phyloP scores from a whole-genome alignment of 768 basidiomycete genomes.

The Boletus coccyginus region DNA sequence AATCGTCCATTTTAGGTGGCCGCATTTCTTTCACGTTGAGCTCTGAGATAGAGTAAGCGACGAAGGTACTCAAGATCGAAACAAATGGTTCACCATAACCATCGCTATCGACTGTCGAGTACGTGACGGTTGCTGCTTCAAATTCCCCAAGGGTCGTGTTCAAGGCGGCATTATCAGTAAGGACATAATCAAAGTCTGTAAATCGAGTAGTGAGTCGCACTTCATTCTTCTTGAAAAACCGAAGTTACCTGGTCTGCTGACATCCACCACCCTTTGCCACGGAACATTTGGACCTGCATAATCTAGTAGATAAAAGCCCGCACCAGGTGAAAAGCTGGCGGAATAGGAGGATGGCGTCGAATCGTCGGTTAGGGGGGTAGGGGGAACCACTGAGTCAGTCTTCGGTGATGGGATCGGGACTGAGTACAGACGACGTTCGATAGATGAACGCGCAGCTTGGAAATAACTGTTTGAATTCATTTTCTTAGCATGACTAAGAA shows the following conservation, averaged over 20 bases:
- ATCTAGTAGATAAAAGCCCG: conserved; percentile 77
- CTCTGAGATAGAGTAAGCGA: conserved; percentile 45
- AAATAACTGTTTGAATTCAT: conserved; percentile 66
- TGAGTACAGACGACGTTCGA: conserved; percentile 81
- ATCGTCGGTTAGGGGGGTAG: conserved; percentile 52
- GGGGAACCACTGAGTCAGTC: conserved; percentile 33
- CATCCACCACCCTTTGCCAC: conserved; percentile 77
- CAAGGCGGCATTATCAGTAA: conserved; percentile 71
- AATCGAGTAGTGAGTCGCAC: not conserved
- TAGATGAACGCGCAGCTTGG: conserved; percentile 79
- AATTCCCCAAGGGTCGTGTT: conserved; percentile 63
- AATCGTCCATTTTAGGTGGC: conserved; percentile 90
- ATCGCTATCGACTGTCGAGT: conserved; percentile 74
- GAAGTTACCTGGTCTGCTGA: conserved; percentile 43
- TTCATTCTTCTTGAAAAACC: not conserved
- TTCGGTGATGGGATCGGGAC: conserved; percentile 60
- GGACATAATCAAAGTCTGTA: conserved; percentile 57
- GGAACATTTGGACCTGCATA: conserved; percentile 84
- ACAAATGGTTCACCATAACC: conserved; percentile 59
- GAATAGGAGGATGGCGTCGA: conserved; percentile 55
- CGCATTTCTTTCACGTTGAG: conserved; percentile 89
- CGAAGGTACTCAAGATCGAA: conserved; percentile 11
- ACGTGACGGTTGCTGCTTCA: conserved; percentile 64
- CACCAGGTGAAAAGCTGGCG: conserved; percentile 78
- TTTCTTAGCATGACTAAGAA: conserved; percentile 17